A percentile compares a stretch with the other conserved stretches of the same genome.
Evolutionary conservation across 495 filamentous ascomycete species (phyloP).

Genomic region (Penicillium desertorum): DNA sequence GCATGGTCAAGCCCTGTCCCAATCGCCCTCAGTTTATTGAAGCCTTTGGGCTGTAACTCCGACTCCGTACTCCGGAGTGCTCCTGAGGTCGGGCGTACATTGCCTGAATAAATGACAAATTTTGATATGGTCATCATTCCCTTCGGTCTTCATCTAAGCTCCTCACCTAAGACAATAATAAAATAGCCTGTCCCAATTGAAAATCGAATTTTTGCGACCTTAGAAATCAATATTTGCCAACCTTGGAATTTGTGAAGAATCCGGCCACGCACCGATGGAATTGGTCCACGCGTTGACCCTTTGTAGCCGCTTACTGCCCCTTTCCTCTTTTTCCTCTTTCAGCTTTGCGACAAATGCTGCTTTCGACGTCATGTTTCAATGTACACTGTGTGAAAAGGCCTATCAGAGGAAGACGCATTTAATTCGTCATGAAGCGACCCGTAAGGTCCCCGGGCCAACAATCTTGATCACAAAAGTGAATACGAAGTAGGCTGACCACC

Average conservation of each 20-base stretch:
- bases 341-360: neutral
- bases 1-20: neutral
- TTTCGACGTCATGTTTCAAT: conserved; percentile 31
- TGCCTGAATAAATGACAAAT: neutral
- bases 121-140: neutral
- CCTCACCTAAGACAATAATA: neutral
- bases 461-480: neutral
- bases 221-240: neutral
- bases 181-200: neutral
- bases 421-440: conserved; percentile 34
- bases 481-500: conserved; percentile 17
- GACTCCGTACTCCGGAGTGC: neutral
- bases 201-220: neutral
- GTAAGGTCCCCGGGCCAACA: conserved; percentile 21
- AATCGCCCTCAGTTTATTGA: neutral
- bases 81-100: neutral
- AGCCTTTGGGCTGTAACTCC: neutral
- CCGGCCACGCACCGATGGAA: neutral
- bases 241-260: neutral
- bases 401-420: conserved; percentile 38
- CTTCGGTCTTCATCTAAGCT: too few species aligned
- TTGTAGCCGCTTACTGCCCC: neutral
- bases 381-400: conserved; percentile 32
- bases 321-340: neutral
- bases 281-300: neutral